Evolutionary conservation across 2,329 filamentous ascomycete species (phyloP).

Genomic region (Colletotrichum sp.): DNA sequence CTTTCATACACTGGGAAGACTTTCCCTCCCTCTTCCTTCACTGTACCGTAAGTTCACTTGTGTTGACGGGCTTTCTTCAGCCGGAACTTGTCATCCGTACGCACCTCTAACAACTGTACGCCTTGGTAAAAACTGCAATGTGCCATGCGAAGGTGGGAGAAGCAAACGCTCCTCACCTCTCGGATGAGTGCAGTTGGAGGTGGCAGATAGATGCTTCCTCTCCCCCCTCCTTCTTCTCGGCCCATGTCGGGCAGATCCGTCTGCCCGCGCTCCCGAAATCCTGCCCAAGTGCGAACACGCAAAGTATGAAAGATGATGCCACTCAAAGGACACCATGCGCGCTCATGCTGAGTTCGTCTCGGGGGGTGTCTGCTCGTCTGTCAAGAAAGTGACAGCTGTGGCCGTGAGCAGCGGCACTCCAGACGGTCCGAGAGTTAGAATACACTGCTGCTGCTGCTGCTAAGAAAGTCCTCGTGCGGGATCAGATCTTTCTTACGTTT

Average conservation of each 20-base stretch:
- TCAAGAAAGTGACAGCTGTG: neutral
- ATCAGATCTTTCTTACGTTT: neutral
- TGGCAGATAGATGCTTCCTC: neutral
- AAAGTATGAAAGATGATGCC: neutral
- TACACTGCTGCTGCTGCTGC: neutral
- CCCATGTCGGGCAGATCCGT: neutral
- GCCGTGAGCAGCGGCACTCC: neutral
- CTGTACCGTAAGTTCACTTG: neutral
- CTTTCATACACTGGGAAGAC: neutral
- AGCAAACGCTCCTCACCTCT: neutral
- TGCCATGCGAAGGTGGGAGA: neutral
- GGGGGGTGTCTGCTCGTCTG: neutral
- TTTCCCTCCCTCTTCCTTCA: neutral
- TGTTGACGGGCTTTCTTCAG: neutral
- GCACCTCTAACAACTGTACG: neutral
- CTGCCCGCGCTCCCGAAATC: neutral
- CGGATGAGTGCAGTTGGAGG: neutral
- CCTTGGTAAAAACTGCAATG: neutral
- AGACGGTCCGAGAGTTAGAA: neutral
- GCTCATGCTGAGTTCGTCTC: neutral
- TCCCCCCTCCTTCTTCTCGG: neutral
- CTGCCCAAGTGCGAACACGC: neutral
- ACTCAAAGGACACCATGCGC: neutral
- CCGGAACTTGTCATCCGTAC: neutral
- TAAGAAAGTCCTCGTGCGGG: neutral